phyloP scores from a whole-genome alignment of 805 yeast genomes.

The Saturnispora halmiae region DNA sequence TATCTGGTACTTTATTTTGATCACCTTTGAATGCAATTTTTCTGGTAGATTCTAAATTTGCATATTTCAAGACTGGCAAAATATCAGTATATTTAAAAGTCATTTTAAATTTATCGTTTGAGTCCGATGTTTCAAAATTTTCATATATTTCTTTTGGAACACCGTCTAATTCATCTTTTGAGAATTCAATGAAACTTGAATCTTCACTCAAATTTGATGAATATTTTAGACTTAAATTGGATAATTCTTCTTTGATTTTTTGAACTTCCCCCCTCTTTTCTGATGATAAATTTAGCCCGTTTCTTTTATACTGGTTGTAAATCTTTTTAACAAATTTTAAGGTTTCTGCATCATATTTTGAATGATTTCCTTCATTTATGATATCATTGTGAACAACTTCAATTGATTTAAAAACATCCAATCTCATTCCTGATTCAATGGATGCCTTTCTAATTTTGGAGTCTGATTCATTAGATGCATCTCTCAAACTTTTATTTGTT shows the following conservation, averaged over 20 bases:
- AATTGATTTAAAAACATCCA: conserved; percentile 54
- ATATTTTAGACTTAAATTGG: conserved; percentile 48
- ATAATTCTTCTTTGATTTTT: conserved; percentile 44
- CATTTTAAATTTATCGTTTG: conserved; percentile 42
- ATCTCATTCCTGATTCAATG: conserved; percentile 59
- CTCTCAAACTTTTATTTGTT: conserved; percentile 52
- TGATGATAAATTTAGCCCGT: conserved; percentile 56
- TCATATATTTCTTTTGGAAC: conserved; percentile 57
- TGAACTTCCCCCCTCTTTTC: conserved; percentile 49
- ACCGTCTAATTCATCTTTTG: conserved; percentile 60
- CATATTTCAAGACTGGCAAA: conserved; percentile 68
- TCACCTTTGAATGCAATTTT: conserved; percentile 55
- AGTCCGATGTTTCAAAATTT: conserved; percentile 42
- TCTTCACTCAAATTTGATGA: conserved; percentile 65
- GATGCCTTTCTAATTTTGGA: conserved; percentile 44
- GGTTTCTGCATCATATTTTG: conserved; percentile 47
- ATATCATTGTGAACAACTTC: conserved; percentile 40
- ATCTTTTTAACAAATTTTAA: conserved; percentile 48
- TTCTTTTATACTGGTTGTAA: conserved; percentile 49
- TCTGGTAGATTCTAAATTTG: conserved; percentile 55
- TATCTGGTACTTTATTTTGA: conserved; percentile 58
- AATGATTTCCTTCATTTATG: conserved; percentile 21
- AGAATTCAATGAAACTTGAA: conserved; percentile 49
- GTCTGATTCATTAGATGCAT: conserved; percentile 59
- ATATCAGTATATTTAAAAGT: conserved; percentile 78